Evolutionary conservation across 805 yeast species (phyloP).

Genomic region (Ascoidea rubescens): DNA sequence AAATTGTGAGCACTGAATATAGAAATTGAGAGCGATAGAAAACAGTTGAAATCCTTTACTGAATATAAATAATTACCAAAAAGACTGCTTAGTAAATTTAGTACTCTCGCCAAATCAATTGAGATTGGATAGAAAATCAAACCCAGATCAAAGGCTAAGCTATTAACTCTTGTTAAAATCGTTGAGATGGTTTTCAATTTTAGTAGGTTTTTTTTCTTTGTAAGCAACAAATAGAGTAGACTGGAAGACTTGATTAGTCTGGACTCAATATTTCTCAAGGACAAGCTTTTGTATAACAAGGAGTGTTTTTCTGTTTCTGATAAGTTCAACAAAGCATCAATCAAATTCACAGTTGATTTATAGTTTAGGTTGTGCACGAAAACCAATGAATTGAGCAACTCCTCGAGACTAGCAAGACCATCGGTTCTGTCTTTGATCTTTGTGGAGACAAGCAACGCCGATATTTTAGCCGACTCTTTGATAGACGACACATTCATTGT

Average conservation of each 20-base stretch:
- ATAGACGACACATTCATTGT: too few relatives aligned
- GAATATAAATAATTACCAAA: background rate
- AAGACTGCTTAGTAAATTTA: background rate
- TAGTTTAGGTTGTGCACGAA: background rate
- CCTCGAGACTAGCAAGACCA: background rate
- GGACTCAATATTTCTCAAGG: background rate
- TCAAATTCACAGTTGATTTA: background rate
- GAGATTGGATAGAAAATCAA: background rate
- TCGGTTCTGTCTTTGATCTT: background rate
- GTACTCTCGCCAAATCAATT: too few relatives aligned
- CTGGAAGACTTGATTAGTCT: background rate
- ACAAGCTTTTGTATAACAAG: background rate
- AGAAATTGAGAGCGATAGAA: background rate
- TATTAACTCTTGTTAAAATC: too few relatives aligned
- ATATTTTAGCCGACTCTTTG: too few relatives aligned
- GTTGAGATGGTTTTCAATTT: background rate
- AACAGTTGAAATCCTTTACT: background rate
- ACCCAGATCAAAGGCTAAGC: background rate
- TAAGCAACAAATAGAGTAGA: background rate
- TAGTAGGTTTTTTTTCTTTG: too few relatives aligned
- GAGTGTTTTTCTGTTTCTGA: background rate
- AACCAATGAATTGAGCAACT: background rate
- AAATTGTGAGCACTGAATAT: background rate
- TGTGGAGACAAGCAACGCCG: background rate
- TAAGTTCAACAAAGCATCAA: background rate